Evolutionary conservation across 2,329 filamentous ascomycete genomes (phyloP), one percentile per base, ranked within the genome.

Genomic region (Botryosphaeria dothidea): DNA sequence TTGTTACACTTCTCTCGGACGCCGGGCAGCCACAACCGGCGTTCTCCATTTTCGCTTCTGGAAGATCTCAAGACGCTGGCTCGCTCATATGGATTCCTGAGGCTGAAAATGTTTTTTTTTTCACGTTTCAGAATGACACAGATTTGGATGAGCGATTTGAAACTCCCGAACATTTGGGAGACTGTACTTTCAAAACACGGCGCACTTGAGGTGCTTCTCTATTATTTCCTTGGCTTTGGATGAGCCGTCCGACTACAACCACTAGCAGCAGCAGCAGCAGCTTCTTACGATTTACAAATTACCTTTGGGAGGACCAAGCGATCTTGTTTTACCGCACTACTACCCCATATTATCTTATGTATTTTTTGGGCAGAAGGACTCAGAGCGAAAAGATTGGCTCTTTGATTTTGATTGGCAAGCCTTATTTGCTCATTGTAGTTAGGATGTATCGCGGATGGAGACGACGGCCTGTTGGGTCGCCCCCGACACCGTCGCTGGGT

Each of bases 21-120:
- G 45, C 43, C 45, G 58, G 21, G 13, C 36, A 21, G 11, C 13
- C 36, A 54, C 36, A 51, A 27, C 11, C 61, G 36, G 25, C 25
- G n/a, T 8, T 38, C 45, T 45, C 21, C 34, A 21, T 54, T 63
- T 29, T 54, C 41, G 61, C 61, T 54, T 52, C 61, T 63, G 61
- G 61, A 63, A 52, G 45, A 41, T 23, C 48, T 51, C 61, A 63
- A 63, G 61, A 63, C 48, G 61, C 61, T 63, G 61, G 61, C 48
- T 63, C 61, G 61, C 61, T 54, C 48, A 25, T 5, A 62, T n/a
- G 61, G 61, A 45, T 60, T 63, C 48, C 48, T 34, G 48, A 63
- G 36, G 61, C 61, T 60, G 56, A 34, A 43, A 45, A 45, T 43
- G 36, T 29, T 21, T 54, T 34, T 29, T 21, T 54, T 52, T 25